Base-by-base conservation (phyloP, 179 eudicot genomes). In the Heliamphora pulchella region DNA sequence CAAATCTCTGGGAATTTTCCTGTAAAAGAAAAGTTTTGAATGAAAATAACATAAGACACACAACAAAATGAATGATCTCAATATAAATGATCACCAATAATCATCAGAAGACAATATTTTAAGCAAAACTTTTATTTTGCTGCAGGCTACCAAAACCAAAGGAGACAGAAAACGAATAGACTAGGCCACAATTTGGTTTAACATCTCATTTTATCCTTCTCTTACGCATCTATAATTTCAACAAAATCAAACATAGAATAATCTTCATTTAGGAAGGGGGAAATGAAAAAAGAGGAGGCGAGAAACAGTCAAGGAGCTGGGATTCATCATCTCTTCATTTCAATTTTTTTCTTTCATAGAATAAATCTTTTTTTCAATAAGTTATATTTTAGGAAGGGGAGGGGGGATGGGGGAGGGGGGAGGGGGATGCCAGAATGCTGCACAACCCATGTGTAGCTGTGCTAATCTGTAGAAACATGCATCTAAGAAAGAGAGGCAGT, bases 1-100 rank as follows among this genome's bases (percentile, higher is more conserved):
- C 86, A 96, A 90, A 89, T 96, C 99, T 84, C 99, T 88, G 17
- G 99, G 99, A 81, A 94, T 96, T 88, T 96, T 96, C 86, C 99
- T 96, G 97, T 82, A 78, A 67, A 57, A 18, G 59, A 46, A 61
- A 31, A 57, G 54, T n/a, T 20, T 61, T 5, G 79, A 15, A 74
- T 43, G 44, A 48, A 64, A 4, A 15, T 68, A 20, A 54, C 57
- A 8, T 14, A 20, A 75, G 11, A 81, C 17, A 31, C 31, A 46
- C 55, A 73, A 65, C 18, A 59, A 14, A 31, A 43, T 15, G 65
- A 17, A 70, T 57, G n/a, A 31, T 22, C 48, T 8, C 59, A 57
- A 46, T 44, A 58, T 8, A 47, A 57, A 61, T n/a, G 39, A 58
- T 20, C 31, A 17, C 22, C n/a, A 47, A 72, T 47, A 79, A 54